A percentile compares a stretch with the other conserved stretches of the same genome.
phyloP scores from a whole-genome alignment of 2,329 filamentous ascomycete species.

The Thielaviopsis euricoi region DNA sequence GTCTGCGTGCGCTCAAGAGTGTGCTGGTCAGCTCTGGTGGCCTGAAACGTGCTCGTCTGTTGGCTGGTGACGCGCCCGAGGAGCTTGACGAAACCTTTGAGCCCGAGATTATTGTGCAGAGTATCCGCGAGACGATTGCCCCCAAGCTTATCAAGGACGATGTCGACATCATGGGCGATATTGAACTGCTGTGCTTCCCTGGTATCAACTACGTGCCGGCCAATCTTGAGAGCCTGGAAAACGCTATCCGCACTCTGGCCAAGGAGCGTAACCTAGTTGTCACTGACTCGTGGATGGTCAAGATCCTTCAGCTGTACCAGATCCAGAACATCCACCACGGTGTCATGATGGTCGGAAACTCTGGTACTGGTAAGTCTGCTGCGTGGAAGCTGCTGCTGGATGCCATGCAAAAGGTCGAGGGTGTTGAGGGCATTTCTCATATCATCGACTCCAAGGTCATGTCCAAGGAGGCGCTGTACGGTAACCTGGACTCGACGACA shows the following conservation, averaged over 20 bases:
- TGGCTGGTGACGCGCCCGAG: slow-evolving; percentile 28
- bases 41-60: slow-evolving; percentile 71
- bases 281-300: slow-evolving; percentile 92
- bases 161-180: slow-evolving; percentile 70
- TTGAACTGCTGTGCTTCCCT: slow-evolving; percentile 78
- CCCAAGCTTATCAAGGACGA: slow-evolving; percentile 90
- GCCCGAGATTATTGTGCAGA: slow-evolving; percentile 96
- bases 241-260: slow-evolving; percentile 69
- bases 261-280: slow-evolving; percentile 74
- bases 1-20: slow-evolving; percentile 92
- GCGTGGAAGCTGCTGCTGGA: slow-evolving; percentile 88
- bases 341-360: slow-evolving; percentile 99
- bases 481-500: slow-evolving; percentile 88
- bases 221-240: slow-evolving; percentile 61
- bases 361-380: slow-evolving; percentile 90
- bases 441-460: slow-evolving; percentile 99
- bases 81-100: slow-evolving; percentile 38
- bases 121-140: slow-evolving; percentile 92
- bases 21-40: slow-evolving; percentile 95
- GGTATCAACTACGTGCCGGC: slow-evolving; percentile 87
- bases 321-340: slow-evolving; percentile 96
- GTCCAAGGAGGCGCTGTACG: slow-evolving; percentile 96
- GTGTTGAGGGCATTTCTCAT: slow-evolving; percentile 84
- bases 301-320: slow-evolving; percentile 90
- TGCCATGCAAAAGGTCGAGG: slow-evolving; percentile 79